phyloP scores from a whole-genome alignment of 2,329 filamentous ascomycete species.

The Neophaeococcomyces mojaviensis region DNA sequence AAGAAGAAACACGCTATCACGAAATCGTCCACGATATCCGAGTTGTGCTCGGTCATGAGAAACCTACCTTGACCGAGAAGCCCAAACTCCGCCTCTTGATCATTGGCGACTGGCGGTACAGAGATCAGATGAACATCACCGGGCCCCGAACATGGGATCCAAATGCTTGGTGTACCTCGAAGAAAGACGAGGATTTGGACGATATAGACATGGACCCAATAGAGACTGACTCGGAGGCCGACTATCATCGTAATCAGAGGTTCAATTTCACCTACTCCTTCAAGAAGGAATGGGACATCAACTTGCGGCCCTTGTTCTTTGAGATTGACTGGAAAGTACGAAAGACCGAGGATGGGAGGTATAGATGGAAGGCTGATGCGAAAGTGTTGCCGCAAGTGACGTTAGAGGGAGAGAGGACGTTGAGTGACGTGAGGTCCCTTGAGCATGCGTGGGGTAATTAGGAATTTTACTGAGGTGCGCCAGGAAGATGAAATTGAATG shows the following conservation, averaged over 20 bases:
- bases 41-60: not conserved
- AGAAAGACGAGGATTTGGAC: not conserved
- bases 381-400: not conserved
- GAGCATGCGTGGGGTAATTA: conserved; percentile 4
- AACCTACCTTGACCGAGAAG: not conserved
- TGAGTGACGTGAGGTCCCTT: not conserved
- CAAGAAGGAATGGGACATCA: conserved; percentile 5
- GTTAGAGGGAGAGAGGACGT: not conserved
- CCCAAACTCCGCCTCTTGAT: conserved; percentile 2
- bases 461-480: not conserved
- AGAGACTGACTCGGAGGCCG: not conserved
- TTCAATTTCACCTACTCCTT: not conserved
- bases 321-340: conserved; percentile 1
- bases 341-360: not conserved
- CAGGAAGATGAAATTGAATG: too few relatives aligned
- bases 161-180: not conserved
- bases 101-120: conserved; percentile 6
- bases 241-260: not conserved
- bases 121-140: conserved; percentile 5
- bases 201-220: not conserved
- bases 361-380: conserved; percentile 6
- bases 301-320: conserved; percentile 2
- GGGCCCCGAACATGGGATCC: conserved; percentile 3
- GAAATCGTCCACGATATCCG: not conserved
- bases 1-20: not conserved